A percentile compares a stretch with the other conserved stretches of the same genome.
phyloP scores from a whole-genome alignment of 495 filamentous ascomycete species.

The Penicillium steckii region DNA sequence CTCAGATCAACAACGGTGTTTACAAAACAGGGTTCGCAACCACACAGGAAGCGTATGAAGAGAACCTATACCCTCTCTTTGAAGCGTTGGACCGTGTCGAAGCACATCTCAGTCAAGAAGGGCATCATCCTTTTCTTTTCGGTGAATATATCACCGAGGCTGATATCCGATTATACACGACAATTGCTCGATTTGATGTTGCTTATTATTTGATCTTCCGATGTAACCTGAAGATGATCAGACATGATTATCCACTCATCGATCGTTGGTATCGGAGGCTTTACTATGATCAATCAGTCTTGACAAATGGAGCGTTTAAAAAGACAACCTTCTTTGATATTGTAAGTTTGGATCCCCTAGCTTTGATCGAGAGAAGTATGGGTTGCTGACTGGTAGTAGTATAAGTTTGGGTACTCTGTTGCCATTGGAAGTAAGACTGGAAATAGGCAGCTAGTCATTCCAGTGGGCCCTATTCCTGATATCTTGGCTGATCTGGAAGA shows the following conservation, averaged over 20 bases:
- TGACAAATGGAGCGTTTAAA: slow-evolving; percentile 58
- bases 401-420: slow-evolving; percentile 42
- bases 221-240: slow-evolving; percentile 69
- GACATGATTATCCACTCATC: slow-evolving; percentile 66
- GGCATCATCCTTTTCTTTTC: slow-evolving; percentile 59
- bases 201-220: slow-evolving; percentile 69
- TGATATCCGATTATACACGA: slow-evolving; percentile 64
- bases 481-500: slow-evolving; percentile 33
- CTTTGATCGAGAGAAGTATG: background rate
- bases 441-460: slow-evolving; percentile 43
- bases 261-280: slow-evolving; percentile 68
- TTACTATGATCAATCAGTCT: slow-evolving; percentile 64
- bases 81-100: slow-evolving; percentile 63
- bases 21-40: slow-evolving; percentile 70
- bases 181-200: slow-evolving; percentile 66
- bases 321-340: slow-evolving; percentile 65
- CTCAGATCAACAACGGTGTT: slow-evolving; percentile 66
- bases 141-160: slow-evolving; percentile 66
- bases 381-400: slow-evolving; percentile 6
- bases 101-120: slow-evolving; percentile 46
- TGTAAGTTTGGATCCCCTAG: slow-evolving; percentile 38
- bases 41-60: slow-evolving; percentile 63
- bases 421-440: slow-evolving; percentile 17
- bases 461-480: slow-evolving; percentile 59
- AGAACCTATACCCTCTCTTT: slow-evolving; percentile 59